These are phyloP conservation scores for Fusarium tuaranense DNA, from an alignment of 2,329 filamentous ascomycete genomes.

Conservation along the genomic window DNA sequence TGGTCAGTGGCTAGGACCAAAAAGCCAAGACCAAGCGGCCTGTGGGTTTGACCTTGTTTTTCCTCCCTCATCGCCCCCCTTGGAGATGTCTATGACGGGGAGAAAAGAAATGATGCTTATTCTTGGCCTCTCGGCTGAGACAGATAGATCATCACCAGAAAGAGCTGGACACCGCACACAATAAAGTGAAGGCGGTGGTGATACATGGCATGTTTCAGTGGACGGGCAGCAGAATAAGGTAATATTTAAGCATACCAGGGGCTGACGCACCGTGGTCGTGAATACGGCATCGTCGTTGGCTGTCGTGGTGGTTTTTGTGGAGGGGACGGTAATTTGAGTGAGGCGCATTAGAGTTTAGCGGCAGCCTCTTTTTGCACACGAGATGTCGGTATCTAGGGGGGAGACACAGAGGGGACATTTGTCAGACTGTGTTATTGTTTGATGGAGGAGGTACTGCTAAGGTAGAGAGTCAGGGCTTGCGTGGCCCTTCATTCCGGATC, in stretches of 20 bases:
- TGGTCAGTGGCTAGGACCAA: background rate
- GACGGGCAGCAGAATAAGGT: constrained; percentile 39
- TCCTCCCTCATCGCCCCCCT: background rate
- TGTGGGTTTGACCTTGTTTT: background rate
- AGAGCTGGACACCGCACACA: background rate
- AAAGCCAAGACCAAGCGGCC: background rate
- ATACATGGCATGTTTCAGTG: constrained; percentile 29
- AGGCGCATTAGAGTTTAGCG: constrained; percentile 42
- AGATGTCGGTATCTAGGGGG: background rate
- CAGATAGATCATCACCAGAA: background rate
- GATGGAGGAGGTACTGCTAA: background rate
- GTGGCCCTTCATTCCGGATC: constrained; percentile 19
- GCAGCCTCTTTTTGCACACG: constrained; percentile 8
- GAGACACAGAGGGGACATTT: background rate
- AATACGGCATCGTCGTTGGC: constrained; percentile 13
- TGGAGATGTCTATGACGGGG: background rate
- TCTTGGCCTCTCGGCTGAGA: background rate
- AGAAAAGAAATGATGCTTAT: background rate
- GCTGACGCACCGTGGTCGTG: constrained; percentile 1
- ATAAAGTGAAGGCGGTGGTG: background rate
- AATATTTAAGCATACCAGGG: constrained; percentile 46
- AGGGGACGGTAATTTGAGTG: constrained; percentile 14
- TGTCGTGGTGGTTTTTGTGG: constrained; percentile 5
- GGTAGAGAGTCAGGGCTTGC: constrained; percentile 27
- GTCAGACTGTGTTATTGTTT: too few species aligned